Conservation (phyloP, 345 rosid species). For the Citrus glauca region DNA sequence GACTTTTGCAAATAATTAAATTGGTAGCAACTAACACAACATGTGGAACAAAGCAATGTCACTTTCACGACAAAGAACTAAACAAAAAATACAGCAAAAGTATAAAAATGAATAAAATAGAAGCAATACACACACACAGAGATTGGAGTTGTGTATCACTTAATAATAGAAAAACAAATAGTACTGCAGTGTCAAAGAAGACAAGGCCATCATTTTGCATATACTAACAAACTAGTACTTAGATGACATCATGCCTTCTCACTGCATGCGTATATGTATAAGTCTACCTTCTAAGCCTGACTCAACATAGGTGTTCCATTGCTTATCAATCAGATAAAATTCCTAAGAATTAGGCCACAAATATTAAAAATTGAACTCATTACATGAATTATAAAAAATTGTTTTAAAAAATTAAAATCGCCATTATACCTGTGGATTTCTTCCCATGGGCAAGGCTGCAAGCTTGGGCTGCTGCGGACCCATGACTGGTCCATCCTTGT, state of each 20-base stretch:
- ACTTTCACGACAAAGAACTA: neutral
- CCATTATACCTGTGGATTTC: constrained; percentile 38
- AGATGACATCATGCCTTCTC: neutral
- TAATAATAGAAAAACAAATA: neutral
- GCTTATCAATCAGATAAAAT: neutral
- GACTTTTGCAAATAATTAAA: neutral
- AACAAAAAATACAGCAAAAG: neutral
- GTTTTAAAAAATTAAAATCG: neutral
- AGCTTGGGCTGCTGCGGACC: constrained; percentile 56
- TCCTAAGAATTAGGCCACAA: neutral
- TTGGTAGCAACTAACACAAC: neutral
- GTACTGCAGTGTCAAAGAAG: neutral
- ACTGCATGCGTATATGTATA: neutral
- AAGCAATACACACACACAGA: neutral
- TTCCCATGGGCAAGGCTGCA: constrained; percentile 50
- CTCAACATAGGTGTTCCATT: neutral
- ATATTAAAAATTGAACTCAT: neutral
- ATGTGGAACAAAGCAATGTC: neutral
- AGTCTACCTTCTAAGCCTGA: neutral
- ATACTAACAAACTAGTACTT: neutral
- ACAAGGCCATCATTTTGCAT: neutral
- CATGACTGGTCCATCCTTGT: constrained; percentile 55
- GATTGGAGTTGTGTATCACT: neutral
- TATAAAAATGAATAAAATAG: neutral
- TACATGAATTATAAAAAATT: neutral